Conservation (phyloP, 1,139 yeast genomes). For the Hyphopichia wangnamkhiaoensis region DNA sequence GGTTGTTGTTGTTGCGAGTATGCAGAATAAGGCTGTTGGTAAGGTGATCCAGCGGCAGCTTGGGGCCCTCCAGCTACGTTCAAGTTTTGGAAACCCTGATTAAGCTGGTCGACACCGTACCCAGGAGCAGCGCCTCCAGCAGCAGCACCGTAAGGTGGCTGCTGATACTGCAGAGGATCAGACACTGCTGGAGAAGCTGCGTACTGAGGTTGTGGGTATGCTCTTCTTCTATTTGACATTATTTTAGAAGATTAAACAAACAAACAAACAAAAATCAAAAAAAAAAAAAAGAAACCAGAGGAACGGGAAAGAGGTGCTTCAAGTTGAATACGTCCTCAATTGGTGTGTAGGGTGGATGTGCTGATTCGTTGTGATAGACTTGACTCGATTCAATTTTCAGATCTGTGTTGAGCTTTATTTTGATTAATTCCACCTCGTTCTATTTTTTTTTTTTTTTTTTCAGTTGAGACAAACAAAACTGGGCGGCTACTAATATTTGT, state of each 20-base stretch:
- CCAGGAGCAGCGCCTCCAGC: slow-evolving; percentile 7
- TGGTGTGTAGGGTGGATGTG: too few relatives aligned
- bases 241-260: background rate
- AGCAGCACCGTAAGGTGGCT: slow-evolving; percentile 7
- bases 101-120: slow-evolving; percentile 37
- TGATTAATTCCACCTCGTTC: too few relatives aligned
- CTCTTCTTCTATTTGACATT: slow-evolving; percentile 53
- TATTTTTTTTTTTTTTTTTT: too few relatives aligned
- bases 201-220: slow-evolving; percentile 68
- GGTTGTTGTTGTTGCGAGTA: slow-evolving; percentile 11
- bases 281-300: background rate
- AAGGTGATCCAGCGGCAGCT: slow-evolving; percentile 10
- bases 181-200: slow-evolving; percentile 33
- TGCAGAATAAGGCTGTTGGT: slow-evolving; percentile 6
- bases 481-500: too few relatives aligned
- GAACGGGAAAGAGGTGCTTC: background rate
- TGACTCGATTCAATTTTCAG: too few relatives aligned
- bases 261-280: background rate
- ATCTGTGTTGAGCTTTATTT: too few relatives aligned
- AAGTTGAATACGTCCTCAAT: too few relatives aligned
- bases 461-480: too few relatives aligned
- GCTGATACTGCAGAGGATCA: slow-evolving; percentile 12
- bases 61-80: slow-evolving; percentile 26
- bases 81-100: slow-evolving; percentile 41
- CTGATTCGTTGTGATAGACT: too few relatives aligned